Percentiles rank a stretch among this genome's conserved stretches.
Conservation (phyloP, 257 asterid genomes). For the Plantago elongata region DNA sequence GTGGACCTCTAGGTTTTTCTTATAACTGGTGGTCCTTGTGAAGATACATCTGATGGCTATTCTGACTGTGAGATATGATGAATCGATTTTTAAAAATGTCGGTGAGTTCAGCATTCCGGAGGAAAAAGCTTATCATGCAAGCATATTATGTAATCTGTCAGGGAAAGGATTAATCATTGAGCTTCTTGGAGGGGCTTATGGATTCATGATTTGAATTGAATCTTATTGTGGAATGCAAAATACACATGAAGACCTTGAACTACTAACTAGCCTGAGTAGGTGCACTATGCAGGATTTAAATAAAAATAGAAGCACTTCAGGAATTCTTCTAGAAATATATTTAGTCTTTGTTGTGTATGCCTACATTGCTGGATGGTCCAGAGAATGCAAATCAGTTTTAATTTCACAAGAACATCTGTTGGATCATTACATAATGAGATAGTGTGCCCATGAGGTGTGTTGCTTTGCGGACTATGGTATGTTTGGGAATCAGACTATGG, state of each 20-base stretch:
- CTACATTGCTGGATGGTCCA: conserved; percentile 11
- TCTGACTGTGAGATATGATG: no score
- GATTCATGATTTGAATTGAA: conserved; percentile 1
- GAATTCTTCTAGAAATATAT: conserved; percentile 20
- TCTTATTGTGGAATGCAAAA: conserved; percentile 1
- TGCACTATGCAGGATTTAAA: conserved; percentile 19
- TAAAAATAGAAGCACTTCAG: conserved; percentile 19
- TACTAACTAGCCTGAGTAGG: conserved; percentile 19
- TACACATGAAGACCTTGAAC: conserved; percentile 2
- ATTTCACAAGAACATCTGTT: conserved; percentile 1
- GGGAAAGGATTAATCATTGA: background rate
- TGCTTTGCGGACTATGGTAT: no score
- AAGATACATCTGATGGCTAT: no score
- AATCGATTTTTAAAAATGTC: background rate
- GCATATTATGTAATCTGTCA: background rate
- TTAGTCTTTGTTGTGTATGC: conserved; percentile 18
- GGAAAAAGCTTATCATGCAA: background rate
- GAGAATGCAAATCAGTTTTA: background rate
- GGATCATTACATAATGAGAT: no score
- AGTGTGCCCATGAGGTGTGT: no score
- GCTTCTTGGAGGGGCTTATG: conserved; percentile 11
- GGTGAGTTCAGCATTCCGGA: conserved; percentile 3
- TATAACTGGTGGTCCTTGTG: no score
- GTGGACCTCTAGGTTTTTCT: no score
- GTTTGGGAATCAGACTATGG: no score